Base-by-base conservation (phyloP, 108 stramenopile genomes). In the Cyclotella kingstonii region DNA sequence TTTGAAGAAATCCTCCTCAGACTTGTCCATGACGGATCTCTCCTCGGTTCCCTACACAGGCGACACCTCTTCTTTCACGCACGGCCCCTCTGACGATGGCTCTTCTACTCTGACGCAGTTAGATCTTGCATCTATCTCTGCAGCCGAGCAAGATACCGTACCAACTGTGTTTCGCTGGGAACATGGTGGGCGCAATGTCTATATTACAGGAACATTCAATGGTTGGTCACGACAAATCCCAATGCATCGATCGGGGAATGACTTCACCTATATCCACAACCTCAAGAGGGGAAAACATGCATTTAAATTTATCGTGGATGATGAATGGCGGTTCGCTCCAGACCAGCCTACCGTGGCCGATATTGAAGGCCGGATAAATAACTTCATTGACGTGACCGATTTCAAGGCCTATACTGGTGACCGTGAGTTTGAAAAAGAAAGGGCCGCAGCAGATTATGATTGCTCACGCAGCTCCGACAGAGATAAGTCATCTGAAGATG, bases 211-310 rank as follows among this genome's bases (percentile, higher is more conserved):
- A 6, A 98, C 97, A 19, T 99, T 99, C 77, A 99, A 98, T 69
- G 94, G 93, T 25, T 99, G 98, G 98, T 81, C 83, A 2, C 77
- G 96, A 57, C 96, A 98, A 72, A 97, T 97, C 52, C 97, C 97
- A 58, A 99, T 99, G 98, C 96, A 98, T 65, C 91, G 98, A 19
- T 94, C 91, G n/a, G 98, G 98, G 54, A 98, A 99, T 60, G 98
- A 99, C 73, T 99, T 99, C 78, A 98, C 95, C 25, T 98, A 99
- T 77, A 97, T 99, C 68, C 97, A 97, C 76, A 94, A 95, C 66
- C 79, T 99, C 21, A 95, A 93, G 70, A 65, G 87, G 58, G 96
- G 96, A 27, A 96, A 94, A 69, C 96, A 96, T 53, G 97, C 97
- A 30, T 99, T 95, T 74, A 98, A 98, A 80, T 99, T 97, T 68